These are phyloP conservation scores for Vigna nakashimae DNA, from an alignment of 306 rosid genomes.

Conservation along the genomic window DNA sequence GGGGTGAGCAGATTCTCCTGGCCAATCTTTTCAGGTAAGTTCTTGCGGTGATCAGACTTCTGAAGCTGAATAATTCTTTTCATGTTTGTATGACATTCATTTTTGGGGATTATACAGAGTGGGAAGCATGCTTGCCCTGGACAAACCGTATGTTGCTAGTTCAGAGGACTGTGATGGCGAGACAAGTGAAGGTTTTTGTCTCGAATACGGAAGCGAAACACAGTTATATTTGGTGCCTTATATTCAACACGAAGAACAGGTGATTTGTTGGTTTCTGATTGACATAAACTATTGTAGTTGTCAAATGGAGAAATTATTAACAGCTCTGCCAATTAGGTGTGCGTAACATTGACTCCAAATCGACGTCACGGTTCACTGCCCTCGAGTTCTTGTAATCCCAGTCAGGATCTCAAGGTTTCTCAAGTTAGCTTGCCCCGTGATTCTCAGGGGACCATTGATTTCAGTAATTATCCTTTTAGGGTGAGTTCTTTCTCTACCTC, in stretches of 20 bases:
- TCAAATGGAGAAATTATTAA: conserved; percentile 36
- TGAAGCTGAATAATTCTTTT: conserved; percentile 16
- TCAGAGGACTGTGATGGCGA: conserved; percentile 56
- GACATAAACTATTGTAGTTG: conserved; percentile 16
- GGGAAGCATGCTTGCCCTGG: conserved; percentile 92
- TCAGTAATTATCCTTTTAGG: conserved; percentile 84
- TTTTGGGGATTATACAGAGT: conserved; percentile 55
- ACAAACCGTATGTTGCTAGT: conserved; percentile 72
- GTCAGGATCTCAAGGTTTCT: conserved; percentile 71
- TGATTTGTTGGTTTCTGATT: conserved; percentile 44
- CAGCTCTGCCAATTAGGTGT: conserved; percentile 58
- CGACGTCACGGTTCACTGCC: conserved; percentile 69
- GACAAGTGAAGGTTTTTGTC: conserved; percentile 64
- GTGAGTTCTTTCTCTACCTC: conserved; percentile 59
- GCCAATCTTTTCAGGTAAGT: conserved; percentile 88
- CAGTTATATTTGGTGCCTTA: conserved; percentile 88
- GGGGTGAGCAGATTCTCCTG: conserved; percentile 89
- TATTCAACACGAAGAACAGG: conserved; percentile 89
- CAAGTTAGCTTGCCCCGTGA: conserved; percentile 94
- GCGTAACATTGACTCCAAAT: conserved; percentile 73
- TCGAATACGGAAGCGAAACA: conserved; percentile 92
- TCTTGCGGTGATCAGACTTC: conserved; percentile 34
- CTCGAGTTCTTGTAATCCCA: conserved; percentile 52
- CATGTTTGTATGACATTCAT: conserved; percentile 18
- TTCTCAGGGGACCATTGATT: conserved; percentile 84